Base-by-base conservation (phyloP, 2,329 filamentous ascomycete genomes). In the Nigrograna mackinnonii region DNA sequence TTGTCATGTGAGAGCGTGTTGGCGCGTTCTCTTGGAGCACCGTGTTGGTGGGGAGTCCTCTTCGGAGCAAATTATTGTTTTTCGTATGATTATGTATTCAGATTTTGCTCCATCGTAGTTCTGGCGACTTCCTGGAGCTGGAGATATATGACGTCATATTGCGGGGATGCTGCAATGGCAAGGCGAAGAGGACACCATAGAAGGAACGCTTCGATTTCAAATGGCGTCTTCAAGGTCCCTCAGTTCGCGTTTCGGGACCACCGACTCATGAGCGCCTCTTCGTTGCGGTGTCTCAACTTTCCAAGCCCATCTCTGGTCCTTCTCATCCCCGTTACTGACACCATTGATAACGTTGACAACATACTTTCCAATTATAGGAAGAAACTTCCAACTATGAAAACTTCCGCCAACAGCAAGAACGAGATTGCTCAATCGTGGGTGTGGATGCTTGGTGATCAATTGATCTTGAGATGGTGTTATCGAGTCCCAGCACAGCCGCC, bases 201-300 rank as follows among this genome's bases (percentile, higher is more conserved):
- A n/a, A n/a, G n/a, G n/a, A n/a, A n/a, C n/a, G n/a, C n/a, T n/a
- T n/a, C n/a, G n/a, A n/a, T n/a, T n/a, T n/a, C n/a, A n/a, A n/a
- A n/a, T n/a, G n/a, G n/a, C n/a, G n/a, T 32, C 16, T 20, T 43
- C 41, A 5, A 43, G 17, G 17, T 44, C 41, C 16, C 20, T 38
- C 17, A 43, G 28, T 21, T 43, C 41, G 4, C 41, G 34, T 18
- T 21, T 31, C 13, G 91, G 91, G 6, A 87, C 85, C 1, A 85
- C 95, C 54, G 95, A 95, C 72, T 88, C 86, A 0, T 95, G 95
- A 60, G 87, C 90, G 1, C 89, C 89, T 20, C 52, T 50, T 11
- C 49, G 44, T 6, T 42, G 39, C 6, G 54, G 44, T 4, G 44
- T 38, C 11, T 43, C 43, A n/a, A 36, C 57, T 44, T 69, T 69